Conservation (phyloP, 441 rosid genomes). For the Adansonia grandidieri region DNA sequence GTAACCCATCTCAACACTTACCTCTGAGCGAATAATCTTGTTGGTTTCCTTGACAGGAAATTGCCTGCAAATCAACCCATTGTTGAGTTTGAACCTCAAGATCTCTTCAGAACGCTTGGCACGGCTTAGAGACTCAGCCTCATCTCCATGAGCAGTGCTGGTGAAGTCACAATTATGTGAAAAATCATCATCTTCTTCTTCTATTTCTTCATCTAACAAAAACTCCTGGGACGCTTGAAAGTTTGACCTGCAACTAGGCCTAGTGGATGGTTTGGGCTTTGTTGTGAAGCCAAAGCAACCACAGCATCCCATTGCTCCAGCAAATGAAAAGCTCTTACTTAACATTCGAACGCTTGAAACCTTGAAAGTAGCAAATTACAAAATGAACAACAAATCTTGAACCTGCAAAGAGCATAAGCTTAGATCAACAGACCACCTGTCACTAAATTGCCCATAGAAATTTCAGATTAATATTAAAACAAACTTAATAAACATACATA, state of each 20-base stretch:
- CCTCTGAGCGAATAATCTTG: conserved; percentile 83
- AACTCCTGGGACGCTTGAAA: conserved; percentile 50
- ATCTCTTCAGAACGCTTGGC: conserved; percentile 72
- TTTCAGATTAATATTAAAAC: background rate
- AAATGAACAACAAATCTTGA: conserved; percentile 33
- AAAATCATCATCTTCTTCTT: conserved; percentile 55
- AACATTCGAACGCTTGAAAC: conserved; percentile 53
- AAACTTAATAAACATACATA: background rate
- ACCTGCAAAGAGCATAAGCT: conserved; percentile 48
- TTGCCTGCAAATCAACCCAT: conserved; percentile 83
- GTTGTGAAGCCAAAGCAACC: conserved; percentile 78
- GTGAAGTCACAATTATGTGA: conserved; percentile 61
- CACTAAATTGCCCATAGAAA: background rate
- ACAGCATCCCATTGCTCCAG: conserved; percentile 80
- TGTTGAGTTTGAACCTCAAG: conserved; percentile 64
- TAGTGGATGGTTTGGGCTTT: conserved; percentile 49
- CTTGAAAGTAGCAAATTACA: conserved; percentile 23
- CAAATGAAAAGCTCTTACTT: conserved; percentile 53
- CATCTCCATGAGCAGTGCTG: conserved; percentile 60
- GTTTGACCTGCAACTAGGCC: conserved; percentile 41
- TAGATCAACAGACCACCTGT: conserved; percentile 27
- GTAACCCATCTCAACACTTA: conserved; percentile 28
- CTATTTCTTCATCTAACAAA: conserved; percentile 61
- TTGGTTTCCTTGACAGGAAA: conserved; percentile 86
- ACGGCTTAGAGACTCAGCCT: conserved; percentile 52